phyloP scores from a whole-genome alignment of 768 basidiomycete genomes.

The Serendipita indica region DNA sequence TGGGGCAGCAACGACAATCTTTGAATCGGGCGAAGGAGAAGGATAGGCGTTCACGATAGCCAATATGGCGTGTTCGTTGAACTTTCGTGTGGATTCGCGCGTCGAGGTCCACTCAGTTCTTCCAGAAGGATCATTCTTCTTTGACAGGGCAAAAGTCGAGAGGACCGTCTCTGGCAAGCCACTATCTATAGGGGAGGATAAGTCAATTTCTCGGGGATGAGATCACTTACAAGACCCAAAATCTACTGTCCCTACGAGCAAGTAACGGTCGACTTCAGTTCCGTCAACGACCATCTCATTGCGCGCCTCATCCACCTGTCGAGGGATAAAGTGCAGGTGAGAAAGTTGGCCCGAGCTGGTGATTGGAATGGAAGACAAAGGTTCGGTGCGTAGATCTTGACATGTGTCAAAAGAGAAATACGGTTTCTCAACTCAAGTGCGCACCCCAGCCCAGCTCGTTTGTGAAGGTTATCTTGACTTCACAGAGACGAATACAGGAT shows the following conservation, averaged over 20 bases:
- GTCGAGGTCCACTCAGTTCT: background rate
- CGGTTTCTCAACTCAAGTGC: background rate
- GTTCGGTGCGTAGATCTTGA: background rate
- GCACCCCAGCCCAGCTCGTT: background rate
- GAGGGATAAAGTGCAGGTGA: constrained; percentile 1
- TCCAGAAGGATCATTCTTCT: background rate
- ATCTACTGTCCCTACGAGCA: background rate
- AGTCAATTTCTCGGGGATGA: too few species aligned
- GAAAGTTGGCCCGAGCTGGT: background rate
- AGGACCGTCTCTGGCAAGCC: background rate
- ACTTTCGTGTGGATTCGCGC: background rate
- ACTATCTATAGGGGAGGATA: background rate
- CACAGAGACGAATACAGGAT: background rate
- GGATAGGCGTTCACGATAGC: too few species aligned
- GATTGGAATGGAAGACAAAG: background rate
- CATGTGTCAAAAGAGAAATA: background rate
- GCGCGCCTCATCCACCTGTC: background rate
- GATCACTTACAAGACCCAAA: background rate
- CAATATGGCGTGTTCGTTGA: background rate
- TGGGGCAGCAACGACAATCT: too few species aligned
- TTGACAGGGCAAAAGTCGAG: background rate
- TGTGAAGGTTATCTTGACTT: background rate
- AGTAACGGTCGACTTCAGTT: background rate
- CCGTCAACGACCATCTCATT: background rate
- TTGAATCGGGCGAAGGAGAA: too few species aligned